These are phyloP conservation scores for Thermochaetoides thermophila DNA, from an alignment of 495 filamentous ascomycete genomes.

Conservation along the genomic window DNA sequence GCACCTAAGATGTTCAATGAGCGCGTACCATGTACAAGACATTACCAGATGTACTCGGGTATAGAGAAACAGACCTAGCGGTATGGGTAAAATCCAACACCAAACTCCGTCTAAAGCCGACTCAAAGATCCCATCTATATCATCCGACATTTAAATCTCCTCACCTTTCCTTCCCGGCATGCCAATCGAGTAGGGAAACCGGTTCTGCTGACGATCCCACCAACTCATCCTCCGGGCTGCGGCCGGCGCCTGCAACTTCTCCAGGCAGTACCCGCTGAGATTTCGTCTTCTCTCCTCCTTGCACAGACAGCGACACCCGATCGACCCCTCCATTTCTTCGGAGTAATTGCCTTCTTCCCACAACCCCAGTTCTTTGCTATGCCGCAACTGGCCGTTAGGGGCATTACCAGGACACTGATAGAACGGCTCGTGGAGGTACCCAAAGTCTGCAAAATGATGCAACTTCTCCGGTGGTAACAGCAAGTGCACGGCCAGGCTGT, in stretches of 20 bases:
- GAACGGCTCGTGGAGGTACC: constrained; percentile 36
- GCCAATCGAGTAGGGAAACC: constrained; percentile 3
- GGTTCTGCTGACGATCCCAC: neutral
- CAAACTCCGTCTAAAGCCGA: too few relatives aligned
- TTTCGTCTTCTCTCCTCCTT: constrained; percentile 1
- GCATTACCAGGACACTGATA: constrained; percentile 33
- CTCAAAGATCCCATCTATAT: too few relatives aligned
- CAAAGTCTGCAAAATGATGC: constrained; percentile 39
- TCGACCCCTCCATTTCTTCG: constrained; percentile 22
- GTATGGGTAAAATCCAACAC: too few relatives aligned
- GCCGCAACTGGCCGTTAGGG: constrained; percentile 23
- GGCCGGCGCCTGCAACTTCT: constrained; percentile 1
- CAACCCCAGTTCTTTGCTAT: constrained; percentile 19
- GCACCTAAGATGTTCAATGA: too few relatives aligned
- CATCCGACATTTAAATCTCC: neutral
- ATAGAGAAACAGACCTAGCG: too few relatives aligned
- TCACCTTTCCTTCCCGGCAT: constrained; percentile 3
- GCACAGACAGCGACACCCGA: constrained; percentile 32
- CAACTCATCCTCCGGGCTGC: neutral
- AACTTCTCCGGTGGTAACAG: constrained; percentile 33
- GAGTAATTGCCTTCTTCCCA: constrained; percentile 15
- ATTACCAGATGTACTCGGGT: too few relatives aligned
- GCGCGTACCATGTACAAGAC: too few relatives aligned
- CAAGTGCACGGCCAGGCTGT: constrained; percentile 35
- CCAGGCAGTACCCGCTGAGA: neutral